A percentile compares a stretch with the other conserved stretches of the same genome.
Conservation (phyloP, 2,329 filamentous ascomycete genomes). For the Setomelanomma holmii region DNA sequence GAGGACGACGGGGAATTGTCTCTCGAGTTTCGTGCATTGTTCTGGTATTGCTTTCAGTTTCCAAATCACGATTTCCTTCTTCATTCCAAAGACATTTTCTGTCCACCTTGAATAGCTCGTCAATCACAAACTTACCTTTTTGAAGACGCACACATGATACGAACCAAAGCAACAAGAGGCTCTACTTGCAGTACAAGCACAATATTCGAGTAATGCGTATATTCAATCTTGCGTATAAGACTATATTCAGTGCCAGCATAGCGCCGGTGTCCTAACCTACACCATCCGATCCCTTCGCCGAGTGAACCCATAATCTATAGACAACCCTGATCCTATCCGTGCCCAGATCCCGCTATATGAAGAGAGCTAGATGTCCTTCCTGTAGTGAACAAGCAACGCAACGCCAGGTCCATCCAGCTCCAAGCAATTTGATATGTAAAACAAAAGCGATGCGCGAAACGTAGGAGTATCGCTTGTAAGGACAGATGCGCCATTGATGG, state of each 20-base stretch:
- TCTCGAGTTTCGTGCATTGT: too few species aligned
- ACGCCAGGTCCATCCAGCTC: constrained; percentile 14
- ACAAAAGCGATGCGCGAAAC: neutral
- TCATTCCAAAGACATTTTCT: too few species aligned
- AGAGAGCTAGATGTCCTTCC: constrained; percentile 14
- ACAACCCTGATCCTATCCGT: neutral
- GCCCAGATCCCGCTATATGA: constrained; percentile 6
- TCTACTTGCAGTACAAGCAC: too few species aligned
- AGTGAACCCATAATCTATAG: constrained; percentile 1
- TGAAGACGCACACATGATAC: too few species aligned
- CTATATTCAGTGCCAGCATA: neutral
- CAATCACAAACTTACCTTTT: too few species aligned
- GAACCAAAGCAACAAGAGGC: too few species aligned
- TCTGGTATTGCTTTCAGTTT: too few species aligned
- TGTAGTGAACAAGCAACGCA: neutral
- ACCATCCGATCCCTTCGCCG: neutral
- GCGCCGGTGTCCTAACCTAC: neutral
- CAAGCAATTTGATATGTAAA: constrained; percentile 12
- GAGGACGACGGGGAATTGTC: too few species aligned
- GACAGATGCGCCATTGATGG: neutral
- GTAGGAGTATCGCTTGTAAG: neutral
- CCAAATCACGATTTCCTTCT: too few species aligned
- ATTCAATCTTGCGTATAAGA: too few species aligned
- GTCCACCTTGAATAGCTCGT: too few species aligned
- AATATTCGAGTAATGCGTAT: too few species aligned